Conservation (phyloP, 495 filamentous ascomycete genomes). For the Friedmanniomyces endolithicus region DNA sequence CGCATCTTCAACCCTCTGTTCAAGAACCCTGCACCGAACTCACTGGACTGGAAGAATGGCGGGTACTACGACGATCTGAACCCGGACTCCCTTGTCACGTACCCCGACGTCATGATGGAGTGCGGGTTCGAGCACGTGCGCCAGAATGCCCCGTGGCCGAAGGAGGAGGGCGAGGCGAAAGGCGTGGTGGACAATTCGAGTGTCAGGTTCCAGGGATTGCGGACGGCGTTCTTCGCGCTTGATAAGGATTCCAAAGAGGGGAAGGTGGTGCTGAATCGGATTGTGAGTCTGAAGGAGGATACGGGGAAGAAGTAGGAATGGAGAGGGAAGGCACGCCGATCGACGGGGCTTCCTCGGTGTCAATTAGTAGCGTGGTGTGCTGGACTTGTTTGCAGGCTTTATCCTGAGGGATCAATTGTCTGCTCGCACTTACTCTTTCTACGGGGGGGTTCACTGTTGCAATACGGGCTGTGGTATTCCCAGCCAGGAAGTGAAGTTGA, state of each 20-base stretch:
- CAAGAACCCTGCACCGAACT: conserved; percentile 65
- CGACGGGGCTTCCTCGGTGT: too few relatives aligned
- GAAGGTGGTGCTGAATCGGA: conserved; percentile 76
- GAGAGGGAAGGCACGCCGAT: background rate
- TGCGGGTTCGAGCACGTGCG: conserved; percentile 69
- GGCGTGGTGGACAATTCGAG: conserved; percentile 41
- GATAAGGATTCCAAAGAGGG: conserved; percentile 57
- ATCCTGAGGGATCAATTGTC: too few relatives aligned
- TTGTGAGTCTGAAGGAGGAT: conserved; percentile 89
- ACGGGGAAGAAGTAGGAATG: conserved; percentile 44
- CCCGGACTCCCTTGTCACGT: conserved; percentile 68
- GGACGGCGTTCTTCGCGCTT: conserved; percentile 76
- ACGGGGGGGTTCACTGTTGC: too few relatives aligned
- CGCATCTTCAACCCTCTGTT: conserved; percentile 76
- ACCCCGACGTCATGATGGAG: conserved; percentile 68
- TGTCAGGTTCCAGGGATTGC: conserved; percentile 84
- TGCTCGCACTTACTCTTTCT: too few relatives aligned
- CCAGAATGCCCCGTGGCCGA: conserved; percentile 68
- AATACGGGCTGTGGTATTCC: too few relatives aligned
- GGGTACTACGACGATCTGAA: conserved; percentile 80
- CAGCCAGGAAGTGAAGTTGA: too few relatives aligned
- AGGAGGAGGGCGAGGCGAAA: conserved; percentile 38
- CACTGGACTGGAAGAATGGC: conserved; percentile 45
- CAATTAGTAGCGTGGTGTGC: too few relatives aligned
- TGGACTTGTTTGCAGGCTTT: too few relatives aligned